These are phyloP conservation scores for Rosa multiflora DNA, from an alignment of 306 rosid genomes.

Conservation along the genomic window DNA sequence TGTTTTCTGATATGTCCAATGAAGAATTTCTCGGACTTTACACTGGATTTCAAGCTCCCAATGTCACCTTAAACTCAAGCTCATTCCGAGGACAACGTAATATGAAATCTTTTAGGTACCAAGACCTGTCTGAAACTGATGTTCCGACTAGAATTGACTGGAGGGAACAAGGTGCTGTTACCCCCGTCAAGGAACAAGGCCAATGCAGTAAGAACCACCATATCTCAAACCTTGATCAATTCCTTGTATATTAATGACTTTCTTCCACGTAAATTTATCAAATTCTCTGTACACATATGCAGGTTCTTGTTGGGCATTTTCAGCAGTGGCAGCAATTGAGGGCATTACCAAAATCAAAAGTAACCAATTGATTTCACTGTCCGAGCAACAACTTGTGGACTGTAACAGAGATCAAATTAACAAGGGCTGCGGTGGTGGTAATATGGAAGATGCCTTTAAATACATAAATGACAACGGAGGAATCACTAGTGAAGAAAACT, in stretches of 20 bases:
- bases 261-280: neutral
- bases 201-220: neutral
- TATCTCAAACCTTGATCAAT: neutral
- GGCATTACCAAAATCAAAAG: conserved; percentile 22
- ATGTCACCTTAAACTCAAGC: neutral
- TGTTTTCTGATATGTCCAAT: conserved; percentile 26
- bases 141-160: conserved; percentile 35
- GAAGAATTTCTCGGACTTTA: conserved; percentile 22
- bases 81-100: neutral
- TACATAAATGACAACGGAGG: conserved; percentile 24
- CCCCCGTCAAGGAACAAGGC: conserved; percentile 16
- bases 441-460: neutral
- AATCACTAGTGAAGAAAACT: conserved; percentile 18
- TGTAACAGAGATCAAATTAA: conserved; percentile 5
- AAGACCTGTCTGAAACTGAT: conserved; percentile 13
- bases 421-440: conserved; percentile 9
- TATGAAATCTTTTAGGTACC: conserved; percentile 26
- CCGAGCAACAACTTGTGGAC: conserved; percentile 38
- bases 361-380: conserved; percentile 21
- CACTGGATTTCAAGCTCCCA: conserved; percentile 21
- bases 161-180: conserved; percentile 43
- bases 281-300: neutral
- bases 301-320: conserved; percentile 27
- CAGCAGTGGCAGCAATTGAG: conserved; percentile 16
- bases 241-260: neutral